Evolutionary conservation across 2,329 filamentous ascomycete genomes (phyloP), one percentile per base, ranked within the genome.

Genomic region (Colletotrichum chrysophilum): DNA sequence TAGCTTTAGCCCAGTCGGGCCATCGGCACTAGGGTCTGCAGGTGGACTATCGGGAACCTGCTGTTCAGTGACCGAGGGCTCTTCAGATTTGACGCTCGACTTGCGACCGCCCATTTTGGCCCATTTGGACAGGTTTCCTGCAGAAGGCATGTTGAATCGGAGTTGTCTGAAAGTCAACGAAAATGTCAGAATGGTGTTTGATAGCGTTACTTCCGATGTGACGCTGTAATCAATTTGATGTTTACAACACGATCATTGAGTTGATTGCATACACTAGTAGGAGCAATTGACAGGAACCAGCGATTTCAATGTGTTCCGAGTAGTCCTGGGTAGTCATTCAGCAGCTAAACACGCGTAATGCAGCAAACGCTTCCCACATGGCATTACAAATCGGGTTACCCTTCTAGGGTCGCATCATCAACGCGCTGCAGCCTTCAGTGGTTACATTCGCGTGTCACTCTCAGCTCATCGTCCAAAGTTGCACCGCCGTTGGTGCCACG

Each of bases 381-480:
- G 43, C 43, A 58, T 36, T 68, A 58, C 66, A 36, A 68, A 58
- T 68, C 21, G n/a, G 13, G 38, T 30, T 34, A 24, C 7, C 18
- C 26, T 21, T 32, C 21, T 55, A 21, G 4, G 18, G 18, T 28
- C 9, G 38, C 24, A 34, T 16, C 21, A 13, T 55, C 14, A 14
- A 21, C 13, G 30, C 66, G 6, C 14, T 28, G 26, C 16, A 28
- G 24, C 21, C 55, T 58, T 58, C 24, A 24, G 28, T 64, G 58
- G 68, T 71, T 71, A 43, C 60, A 71, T 21, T 34, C 18, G 60
- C 16, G 69, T 71, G 60, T 71, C 69, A 71, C 60, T 60, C n/a
- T 28, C 26, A 71, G 32, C 61, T 21, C 60, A 56, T 38, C 5
- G 5, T 58, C 32, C 28, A 64, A 70, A 48, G 28, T 58, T 24